Conservation (phyloP, 2,329 filamentous ascomycete species). For the Colletotrichum trifolii region DNA sequence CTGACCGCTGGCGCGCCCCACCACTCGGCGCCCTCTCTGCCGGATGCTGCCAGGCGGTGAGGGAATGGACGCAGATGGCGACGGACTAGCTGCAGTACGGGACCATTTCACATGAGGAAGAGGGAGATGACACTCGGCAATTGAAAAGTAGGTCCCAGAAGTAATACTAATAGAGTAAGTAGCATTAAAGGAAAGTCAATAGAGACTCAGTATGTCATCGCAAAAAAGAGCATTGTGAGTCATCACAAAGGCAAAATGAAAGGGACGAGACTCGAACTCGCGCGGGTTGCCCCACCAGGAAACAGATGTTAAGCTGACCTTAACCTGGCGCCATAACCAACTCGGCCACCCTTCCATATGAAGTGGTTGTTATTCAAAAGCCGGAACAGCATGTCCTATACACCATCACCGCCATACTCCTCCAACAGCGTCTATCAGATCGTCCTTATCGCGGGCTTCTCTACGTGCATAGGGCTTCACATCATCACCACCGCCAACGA, state of each 20-base stretch:
- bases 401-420: neutral
- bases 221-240: no score
- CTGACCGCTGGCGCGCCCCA: slow-evolving; percentile 7
- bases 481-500: no score
- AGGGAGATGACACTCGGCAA: no score
- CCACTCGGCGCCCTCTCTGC: slow-evolving; percentile 2
- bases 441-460: neutral
- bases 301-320: slow-evolving; percentile 35
- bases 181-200: neutral
- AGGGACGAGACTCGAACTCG: slow-evolving; percentile 38
- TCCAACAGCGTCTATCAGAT: neutral
- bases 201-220: neutral
- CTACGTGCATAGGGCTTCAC: slow-evolving; percentile 1
- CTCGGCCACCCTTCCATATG: slow-evolving; percentile 32
- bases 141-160: slow-evolving; percentile 2
- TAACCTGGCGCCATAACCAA: slow-evolving; percentile 38
- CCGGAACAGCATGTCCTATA: no score
- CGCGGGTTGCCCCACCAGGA: slow-evolving; percentile 37
- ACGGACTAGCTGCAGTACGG: no score
- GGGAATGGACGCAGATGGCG: no score
- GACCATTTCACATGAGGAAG: no score
- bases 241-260: neutral
- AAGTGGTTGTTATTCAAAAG: no score
- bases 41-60: no score
- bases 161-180: neutral